These are phyloP conservation scores for Gracilaria domingensis DNA, from an alignment of 23 red algal genomes.

Conservation along the genomic window DNA sequence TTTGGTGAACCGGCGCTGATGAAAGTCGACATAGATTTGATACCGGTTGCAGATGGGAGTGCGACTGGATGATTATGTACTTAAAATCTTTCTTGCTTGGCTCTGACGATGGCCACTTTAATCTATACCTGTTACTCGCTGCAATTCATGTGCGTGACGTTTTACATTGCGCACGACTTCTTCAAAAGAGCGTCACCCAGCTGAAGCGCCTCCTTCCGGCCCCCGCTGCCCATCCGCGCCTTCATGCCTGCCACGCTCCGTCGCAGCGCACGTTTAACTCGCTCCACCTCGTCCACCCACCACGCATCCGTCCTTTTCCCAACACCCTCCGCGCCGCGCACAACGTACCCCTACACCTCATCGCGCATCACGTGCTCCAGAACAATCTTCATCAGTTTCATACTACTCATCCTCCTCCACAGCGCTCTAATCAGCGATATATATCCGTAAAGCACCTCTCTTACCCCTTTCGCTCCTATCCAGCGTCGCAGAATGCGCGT, in stretches of 20 bases:
- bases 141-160: slow-evolving; percentile 72
- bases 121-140: too few species aligned
- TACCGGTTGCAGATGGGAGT: too few species aligned
- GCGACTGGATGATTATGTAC: too few species aligned
- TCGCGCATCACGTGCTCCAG: slow-evolving; percentile 68
- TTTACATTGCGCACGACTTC: slow-evolving; percentile 23
- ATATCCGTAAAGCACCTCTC: slow-evolving; percentile 73
- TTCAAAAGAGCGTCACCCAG: slow-evolving; percentile 36
- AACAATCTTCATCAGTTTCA: slow-evolving; percentile 44
- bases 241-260: slow-evolving; percentile 27
- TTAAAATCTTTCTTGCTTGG: too few species aligned
- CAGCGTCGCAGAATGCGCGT: slow-evolving; percentile 84
- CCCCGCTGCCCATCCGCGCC: neutral
- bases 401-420: slow-evolving; percentile 38
- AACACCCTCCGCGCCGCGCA: neutral
- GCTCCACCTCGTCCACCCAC: slow-evolving; percentile 20
- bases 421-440: slow-evolving; percentile 73
- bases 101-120: too few species aligned
- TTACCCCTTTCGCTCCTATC: slow-evolving; percentile 62
- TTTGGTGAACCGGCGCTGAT: too few species aligned
- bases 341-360: slow-evolving; percentile 57
- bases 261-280: slow-evolving; percentile 34
- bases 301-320: slow-evolving; percentile 25
- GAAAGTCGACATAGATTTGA: too few species aligned
- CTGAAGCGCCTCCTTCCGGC: slow-evolving; percentile 8